phyloP scores from a whole-genome alignment of 257 asterid species.

The Scutellaria minor region DNA sequence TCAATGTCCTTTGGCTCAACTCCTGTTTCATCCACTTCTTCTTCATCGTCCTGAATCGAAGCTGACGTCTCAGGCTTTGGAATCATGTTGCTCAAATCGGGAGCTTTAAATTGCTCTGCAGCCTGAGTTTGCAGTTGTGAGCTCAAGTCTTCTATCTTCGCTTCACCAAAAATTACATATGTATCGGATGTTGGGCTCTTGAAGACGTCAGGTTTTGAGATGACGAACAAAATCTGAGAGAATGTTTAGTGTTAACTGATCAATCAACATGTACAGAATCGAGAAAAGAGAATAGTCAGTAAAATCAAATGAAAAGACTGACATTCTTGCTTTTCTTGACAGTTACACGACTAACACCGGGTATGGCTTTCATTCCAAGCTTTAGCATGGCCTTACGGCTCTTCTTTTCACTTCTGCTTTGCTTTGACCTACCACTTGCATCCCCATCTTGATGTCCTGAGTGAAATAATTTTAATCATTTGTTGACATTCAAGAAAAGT shows the following conservation, averaged over 20 bases:
- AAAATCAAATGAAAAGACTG: neutral
- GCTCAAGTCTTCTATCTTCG: slow-evolving; percentile 86
- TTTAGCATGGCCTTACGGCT: slow-evolving; percentile 52
- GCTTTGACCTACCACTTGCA: slow-evolving; percentile 41
- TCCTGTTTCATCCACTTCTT: slow-evolving; percentile 68
- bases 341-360: slow-evolving; percentile 44
- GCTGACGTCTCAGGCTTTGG: slow-evolving; percentile 57
- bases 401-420: slow-evolving; percentile 50
- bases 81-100: slow-evolving; percentile 55
- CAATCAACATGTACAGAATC: neutral
- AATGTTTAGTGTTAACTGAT: neutral
- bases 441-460: slow-evolving; percentile 41
- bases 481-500: too few relatives aligned
- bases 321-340: slow-evolving; percentile 50
- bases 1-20: slow-evolving; percentile 69
- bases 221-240: slow-evolving; percentile 63
- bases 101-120: slow-evolving; percentile 83
- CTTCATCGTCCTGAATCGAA: slow-evolving; percentile 61
- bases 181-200: slow-evolving; percentile 83
- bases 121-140: slow-evolving; percentile 86
- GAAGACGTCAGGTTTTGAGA: slow-evolving; percentile 83
- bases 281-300: neutral
- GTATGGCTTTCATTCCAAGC: slow-evolving; percentile 46
- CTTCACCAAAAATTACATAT: slow-evolving; percentile 79
- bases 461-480: neutral